Base-by-base conservation (phyloP, 176 grass and related monocot species). In the Triticum monococcum region DNA sequence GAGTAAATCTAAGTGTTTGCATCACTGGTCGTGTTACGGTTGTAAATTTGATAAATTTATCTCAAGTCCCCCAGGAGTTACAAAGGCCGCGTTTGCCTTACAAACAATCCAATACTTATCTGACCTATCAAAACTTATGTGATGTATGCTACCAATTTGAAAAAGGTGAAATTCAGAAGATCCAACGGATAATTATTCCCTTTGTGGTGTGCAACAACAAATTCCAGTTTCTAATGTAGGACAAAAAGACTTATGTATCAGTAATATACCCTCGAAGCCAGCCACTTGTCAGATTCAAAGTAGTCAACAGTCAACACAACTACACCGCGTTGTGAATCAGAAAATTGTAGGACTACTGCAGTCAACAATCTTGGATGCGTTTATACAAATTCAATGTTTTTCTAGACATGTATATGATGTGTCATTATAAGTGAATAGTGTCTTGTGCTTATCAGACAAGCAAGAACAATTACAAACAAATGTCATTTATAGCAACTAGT, bases 391-490 rank as follows among this genome's bases (percentile, higher is more conserved):
- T 11, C 23, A 80, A 26, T 41, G 59, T 9, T 63, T 64, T 43
- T 17, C 8, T 36, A 20, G 28, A 80, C 36, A 64, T 43, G n/a
- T 7, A 45, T 20, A 57, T 22, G 23, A 2, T 37, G 13, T 5
- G 23, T 62, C 32, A 9, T 23, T 81, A 52, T 61, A 72, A 84
- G 16, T 28, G 25, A 35, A 3, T 61, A 56, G 48, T 41, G 5
- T 63, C n/a, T 66, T 81, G 6, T 28, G 64, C 81, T 81, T 91
- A 97, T 93, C 87, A 98, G 89, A 93, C 92, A 98, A 63, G 89
- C 82, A 84, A 95, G 26, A 79, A 95, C 90, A 71, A 95, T 95
- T 40, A 75, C 76, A 80, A 98, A 33, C 2, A 9, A 69, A 22
- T 31, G 11, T 71, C 65, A 20, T 20, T 77, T 77, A 45, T 65